Evolutionary conservation across 1,284 basidiomycete genomes (phyloP).

Genomic region (Sporisorium sorghi): DNA sequence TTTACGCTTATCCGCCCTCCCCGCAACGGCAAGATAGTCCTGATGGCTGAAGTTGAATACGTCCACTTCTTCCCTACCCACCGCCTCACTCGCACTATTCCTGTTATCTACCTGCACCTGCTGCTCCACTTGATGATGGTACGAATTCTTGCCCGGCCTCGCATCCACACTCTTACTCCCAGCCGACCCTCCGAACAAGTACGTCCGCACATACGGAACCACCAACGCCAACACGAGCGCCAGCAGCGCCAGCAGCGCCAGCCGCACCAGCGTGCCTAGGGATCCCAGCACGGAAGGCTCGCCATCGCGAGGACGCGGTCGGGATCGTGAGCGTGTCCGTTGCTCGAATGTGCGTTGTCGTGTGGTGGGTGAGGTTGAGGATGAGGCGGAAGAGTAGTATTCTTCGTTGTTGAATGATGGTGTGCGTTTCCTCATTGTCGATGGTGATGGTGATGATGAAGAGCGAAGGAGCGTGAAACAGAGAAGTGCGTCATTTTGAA

Average conservation of each 20-base stretch:
- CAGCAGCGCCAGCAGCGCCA: conserved; percentile 17
- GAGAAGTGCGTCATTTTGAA: background rate
- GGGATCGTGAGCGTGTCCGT: background rate
- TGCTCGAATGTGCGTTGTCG: background rate
- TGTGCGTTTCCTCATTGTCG: conserved; percentile 13
- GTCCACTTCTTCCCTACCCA: conserved; percentile 9
- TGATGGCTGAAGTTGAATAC: conserved; percentile 46
- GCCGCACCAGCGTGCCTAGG: conserved; percentile 20
- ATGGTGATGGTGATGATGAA: conserved; percentile 2
- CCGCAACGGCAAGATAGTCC: conserved; percentile 25
- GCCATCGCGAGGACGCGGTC: background rate
- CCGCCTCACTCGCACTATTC: background rate
- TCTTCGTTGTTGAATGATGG: conserved; percentile 1
- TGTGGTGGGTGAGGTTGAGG: conserved; percentile 8
- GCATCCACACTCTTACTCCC: background rate
- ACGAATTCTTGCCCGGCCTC: background rate
- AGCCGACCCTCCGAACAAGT: conserved; percentile 7
- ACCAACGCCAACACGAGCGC: conserved; percentile 27
- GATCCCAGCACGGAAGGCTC: conserved; percentile 8
- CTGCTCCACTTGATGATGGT: background rate
- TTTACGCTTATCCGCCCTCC: background rate
- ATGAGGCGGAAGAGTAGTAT: conserved; percentile 8
- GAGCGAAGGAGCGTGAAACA: conserved; percentile 6
- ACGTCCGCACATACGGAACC: conserved; percentile 22
- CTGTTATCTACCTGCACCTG: background rate